These are phyloP conservation scores for Sarcocystis neurona DNA, from an alignment of 169 alveolate species.

Conservation along the genomic window DNA sequence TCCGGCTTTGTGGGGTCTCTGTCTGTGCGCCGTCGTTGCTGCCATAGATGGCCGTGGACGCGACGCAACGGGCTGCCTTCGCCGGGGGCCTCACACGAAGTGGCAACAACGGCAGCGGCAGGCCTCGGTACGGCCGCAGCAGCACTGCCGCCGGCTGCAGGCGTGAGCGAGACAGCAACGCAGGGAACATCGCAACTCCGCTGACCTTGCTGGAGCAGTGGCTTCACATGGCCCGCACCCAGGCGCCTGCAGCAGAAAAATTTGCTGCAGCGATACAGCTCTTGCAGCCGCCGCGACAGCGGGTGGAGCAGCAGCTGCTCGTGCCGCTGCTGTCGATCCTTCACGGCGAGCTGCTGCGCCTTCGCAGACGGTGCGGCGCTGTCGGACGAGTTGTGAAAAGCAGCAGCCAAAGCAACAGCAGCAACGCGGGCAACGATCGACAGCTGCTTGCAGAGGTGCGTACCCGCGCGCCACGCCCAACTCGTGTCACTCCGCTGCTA, in stretches of 20 bases:
- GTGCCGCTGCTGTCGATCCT: not conserved
- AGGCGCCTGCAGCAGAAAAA: not conserved
- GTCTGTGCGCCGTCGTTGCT: too few species aligned
- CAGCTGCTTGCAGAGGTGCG: too few species aligned
- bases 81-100: too few species aligned
- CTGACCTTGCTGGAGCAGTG: not conserved
- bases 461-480: too few species aligned
- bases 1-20: too few species aligned
- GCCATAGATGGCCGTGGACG: too few species aligned
- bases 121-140: not conserved
- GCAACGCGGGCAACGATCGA: not conserved
- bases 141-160: not conserved
- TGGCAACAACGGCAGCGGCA: too few species aligned
- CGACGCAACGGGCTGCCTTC: too few species aligned
- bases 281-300: constrained; percentile 6
- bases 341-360: not conserved
- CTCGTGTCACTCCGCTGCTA: too few species aligned
- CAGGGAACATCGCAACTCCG: too few species aligned
- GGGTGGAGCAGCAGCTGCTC: constrained; percentile 30
- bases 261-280: constrained; percentile 7
- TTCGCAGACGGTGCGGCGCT: not conserved
- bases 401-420: not conserved
- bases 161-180: not conserved
- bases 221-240: not conserved
- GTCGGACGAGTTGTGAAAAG: not conserved